Evolutionary conservation across 345 rosid species (phyloP).

Genomic region (Streptanthus diversifolius): DNA sequence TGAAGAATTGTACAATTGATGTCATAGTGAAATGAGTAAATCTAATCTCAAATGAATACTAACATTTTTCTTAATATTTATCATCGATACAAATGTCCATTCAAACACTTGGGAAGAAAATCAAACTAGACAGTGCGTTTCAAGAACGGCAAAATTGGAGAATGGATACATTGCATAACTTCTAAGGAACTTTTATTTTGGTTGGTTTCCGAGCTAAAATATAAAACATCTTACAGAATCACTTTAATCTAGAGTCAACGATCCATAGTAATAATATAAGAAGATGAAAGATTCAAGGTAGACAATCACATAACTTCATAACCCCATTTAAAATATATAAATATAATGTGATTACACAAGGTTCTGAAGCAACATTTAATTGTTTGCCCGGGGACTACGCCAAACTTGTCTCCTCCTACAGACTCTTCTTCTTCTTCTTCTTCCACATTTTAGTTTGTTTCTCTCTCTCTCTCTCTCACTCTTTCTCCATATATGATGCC

Average conservation of each 20-base stretch:
- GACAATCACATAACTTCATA: constrained; percentile 3
- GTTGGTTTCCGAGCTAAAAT: constrained; percentile 17
- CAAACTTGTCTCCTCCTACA: constrained; percentile 31
- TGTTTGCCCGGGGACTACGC: constrained; percentile 25
- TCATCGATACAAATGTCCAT: neutral
- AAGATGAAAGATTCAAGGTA: constrained; percentile 21
- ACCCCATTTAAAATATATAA: neutral
- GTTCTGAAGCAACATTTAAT: constrained; percentile 14
- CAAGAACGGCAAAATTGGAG: neutral
- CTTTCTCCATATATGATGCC: constrained; percentile 34
- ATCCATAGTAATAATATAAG: neutral
- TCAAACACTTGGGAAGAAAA: neutral
- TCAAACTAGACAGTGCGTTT: neutral
- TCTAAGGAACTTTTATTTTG: neutral
- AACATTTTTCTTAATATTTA: neutral
- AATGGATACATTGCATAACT: neutral
- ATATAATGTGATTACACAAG: neutral
- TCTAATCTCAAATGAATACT: neutral
- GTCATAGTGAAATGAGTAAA: neutral
- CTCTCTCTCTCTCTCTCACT: neutral
- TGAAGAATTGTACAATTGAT: neutral
- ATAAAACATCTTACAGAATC: neutral
- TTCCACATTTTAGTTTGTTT: neutral
- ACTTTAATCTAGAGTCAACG: constrained; percentile 13
- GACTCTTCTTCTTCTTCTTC: constrained; percentile 4